Conservation (phyloP, 495 filamentous ascomycete genomes). For the Trypethelium eluteriae region DNA sequence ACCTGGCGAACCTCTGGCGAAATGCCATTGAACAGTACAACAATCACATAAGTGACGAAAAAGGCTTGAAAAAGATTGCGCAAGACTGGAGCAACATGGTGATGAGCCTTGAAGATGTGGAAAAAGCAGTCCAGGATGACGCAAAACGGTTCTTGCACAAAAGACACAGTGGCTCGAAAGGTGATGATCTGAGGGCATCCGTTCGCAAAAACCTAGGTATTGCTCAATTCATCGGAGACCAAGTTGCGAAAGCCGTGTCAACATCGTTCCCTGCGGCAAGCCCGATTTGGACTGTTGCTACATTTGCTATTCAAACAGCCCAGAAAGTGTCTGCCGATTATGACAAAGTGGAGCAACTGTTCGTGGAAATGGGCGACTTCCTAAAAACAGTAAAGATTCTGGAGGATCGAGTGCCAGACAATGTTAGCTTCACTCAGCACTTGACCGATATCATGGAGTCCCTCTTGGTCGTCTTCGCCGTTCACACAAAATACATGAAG, state of each 20-base stretch:
- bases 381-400: conserved; percentile 9
- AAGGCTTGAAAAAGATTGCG: conserved; percentile 3
- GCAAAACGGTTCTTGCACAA: conserved; percentile 6
- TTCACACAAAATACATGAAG: conserved; percentile 11
- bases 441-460: conserved; percentile 7
- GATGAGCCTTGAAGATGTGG: conserved; percentile 6
- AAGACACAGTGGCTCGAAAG: conserved; percentile 7
- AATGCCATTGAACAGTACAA: conserved; percentile 10
- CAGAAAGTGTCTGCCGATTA: conserved; percentile 10
- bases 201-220: conserved; percentile 7
- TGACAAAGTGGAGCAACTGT: not conserved
- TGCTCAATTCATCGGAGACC: conserved; percentile 2
- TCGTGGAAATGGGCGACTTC: conserved; percentile 9
- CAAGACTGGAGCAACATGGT: conserved; percentile 9
- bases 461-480: conserved; percentile 6
- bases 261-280: conserved; percentile 7
- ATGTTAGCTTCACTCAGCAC: conserved; percentile 4
- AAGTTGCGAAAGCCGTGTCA: conserved; percentile 8
- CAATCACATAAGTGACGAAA: conserved; percentile 8
- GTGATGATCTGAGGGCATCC: conserved; percentile 3
- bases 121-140: conserved; percentile 5
- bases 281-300: conserved; percentile 8
- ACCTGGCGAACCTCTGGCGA: conserved; percentile 6
- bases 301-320: conserved; percentile 7
- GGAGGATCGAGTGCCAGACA: not conserved